Evolutionary conservation across 305 asterid species (phyloP).

Genomic region (Fraxinus velutina): DNA sequence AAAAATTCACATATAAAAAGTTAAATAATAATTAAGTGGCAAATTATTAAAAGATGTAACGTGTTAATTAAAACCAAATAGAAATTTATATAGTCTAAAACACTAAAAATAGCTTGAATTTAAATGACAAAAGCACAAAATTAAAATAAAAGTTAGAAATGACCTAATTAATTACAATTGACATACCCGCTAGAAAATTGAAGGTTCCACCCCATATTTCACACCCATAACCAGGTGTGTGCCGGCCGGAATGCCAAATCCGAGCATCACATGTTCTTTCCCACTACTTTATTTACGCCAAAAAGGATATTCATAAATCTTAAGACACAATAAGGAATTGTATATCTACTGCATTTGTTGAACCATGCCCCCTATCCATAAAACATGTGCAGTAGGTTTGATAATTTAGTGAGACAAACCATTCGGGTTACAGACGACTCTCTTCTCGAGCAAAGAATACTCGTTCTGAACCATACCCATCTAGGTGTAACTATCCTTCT

Average conservation of each 20-base stretch:
- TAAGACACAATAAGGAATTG: not conserved
- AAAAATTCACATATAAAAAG: no score
- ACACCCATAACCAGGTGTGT: no score
- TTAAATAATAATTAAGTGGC: no score
- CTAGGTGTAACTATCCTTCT: not conserved
- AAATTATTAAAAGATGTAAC: no score
- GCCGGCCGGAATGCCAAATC: not conserved
- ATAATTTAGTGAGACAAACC: not conserved
- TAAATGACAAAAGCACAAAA: not conserved
- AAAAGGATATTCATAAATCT: not conserved
- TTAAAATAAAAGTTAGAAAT: not conserved
- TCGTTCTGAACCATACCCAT: not conserved
- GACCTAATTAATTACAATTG: not conserved
- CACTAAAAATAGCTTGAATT: not conserved
- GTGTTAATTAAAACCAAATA: not conserved
- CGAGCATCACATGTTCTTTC: not conserved
- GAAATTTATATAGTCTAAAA: not conserved
- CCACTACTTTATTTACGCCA: not conserved
- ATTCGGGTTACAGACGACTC: not conserved
- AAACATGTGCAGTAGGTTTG: not conserved
- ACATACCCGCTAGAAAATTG: no score
- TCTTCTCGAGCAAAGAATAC: not conserved
- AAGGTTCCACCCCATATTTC: no score
- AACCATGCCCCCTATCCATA: not conserved
- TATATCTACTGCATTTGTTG: not conserved